Conservation (phyloP, 78 protist species). For the Protostelium mycophagum region DNA sequence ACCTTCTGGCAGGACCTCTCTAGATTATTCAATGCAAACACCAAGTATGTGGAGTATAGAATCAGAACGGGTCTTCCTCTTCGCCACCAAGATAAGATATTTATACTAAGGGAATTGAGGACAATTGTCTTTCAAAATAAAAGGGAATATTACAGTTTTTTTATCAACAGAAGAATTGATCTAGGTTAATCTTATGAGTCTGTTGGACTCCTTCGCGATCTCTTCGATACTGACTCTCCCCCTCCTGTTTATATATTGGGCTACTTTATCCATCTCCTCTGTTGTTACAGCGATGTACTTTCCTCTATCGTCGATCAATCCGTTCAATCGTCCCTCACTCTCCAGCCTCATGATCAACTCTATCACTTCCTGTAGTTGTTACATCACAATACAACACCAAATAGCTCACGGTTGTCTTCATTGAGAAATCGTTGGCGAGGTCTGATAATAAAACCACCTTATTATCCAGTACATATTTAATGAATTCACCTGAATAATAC, state of each 20-base stretch:
- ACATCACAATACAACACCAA: background rate
- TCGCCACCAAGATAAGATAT: no score
- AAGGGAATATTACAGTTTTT: no score
- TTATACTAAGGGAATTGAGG: no score
- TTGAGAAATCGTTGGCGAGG: slow-evolving; percentile 31
- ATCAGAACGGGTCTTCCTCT: no score
- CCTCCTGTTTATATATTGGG: slow-evolving; percentile 32
- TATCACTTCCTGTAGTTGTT: slow-evolving; percentile 26
- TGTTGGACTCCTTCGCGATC: slow-evolving; percentile 54
- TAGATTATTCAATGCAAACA: no score
- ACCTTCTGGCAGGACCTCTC: no score
- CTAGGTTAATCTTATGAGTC: slow-evolving; percentile 49
- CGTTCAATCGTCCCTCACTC: slow-evolving; percentile 57
- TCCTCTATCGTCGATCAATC: slow-evolving; percentile 81
- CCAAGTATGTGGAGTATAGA: no score
- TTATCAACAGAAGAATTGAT: no score
- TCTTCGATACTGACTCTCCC: slow-evolving; percentile 73
- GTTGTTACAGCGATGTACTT: slow-evolving; percentile 68
- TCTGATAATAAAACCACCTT: slow-evolving; percentile 44
- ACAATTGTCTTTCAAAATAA: no score
- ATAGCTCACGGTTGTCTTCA: slow-evolving; percentile 13
- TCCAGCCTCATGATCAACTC: slow-evolving; percentile 56
- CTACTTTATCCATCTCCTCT: slow-evolving; percentile 67
- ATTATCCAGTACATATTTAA: slow-evolving; percentile 9
- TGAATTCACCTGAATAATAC: background rate